Evolutionary conservation across 1,284 basidiomycete species (phyloP).

Genomic region (Heterobasidion irregulare): DNA sequence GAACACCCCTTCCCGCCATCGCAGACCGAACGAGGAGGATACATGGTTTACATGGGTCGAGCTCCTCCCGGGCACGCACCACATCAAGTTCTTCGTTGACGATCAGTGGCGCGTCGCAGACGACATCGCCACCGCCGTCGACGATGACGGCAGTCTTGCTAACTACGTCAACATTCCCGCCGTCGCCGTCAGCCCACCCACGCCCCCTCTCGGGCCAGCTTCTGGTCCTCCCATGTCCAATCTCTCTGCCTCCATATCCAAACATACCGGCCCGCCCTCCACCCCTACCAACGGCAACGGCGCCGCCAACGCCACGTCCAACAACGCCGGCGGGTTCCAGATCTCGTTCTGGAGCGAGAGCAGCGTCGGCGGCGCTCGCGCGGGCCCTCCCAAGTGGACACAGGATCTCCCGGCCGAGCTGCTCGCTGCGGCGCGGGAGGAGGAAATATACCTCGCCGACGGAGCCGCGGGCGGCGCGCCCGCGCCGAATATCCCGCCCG

Average conservation of each 20-base stretch:
- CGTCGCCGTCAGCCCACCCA: conserved; percentile 5
- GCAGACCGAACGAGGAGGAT: conserved; percentile 17
- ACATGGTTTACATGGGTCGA: conserved; percentile 39
- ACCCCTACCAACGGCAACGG: conserved; percentile 1
- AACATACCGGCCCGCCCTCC: background rate
- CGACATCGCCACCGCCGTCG: conserved; percentile 85
- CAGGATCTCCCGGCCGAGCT: conserved; percentile 68
- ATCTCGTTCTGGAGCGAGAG: conserved; percentile 41
- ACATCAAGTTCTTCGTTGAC: conserved; percentile 95
- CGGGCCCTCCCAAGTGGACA: conserved; percentile 49
- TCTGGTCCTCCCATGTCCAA: conserved; percentile 10
- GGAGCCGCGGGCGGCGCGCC: conserved; percentile 30
- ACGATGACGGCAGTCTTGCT: conserved; percentile 91
- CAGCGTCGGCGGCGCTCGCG: conserved; percentile 25
- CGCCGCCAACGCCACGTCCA: background rate
- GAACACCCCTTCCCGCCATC: conserved; percentile 14
- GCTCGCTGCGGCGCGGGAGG: conserved; percentile 72
- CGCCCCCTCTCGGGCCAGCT: conserved; percentile 23
- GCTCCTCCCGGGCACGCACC: conserved; percentile 88
- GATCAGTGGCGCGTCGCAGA: conserved; percentile 75
- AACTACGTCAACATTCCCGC: conserved; percentile 76
- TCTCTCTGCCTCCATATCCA: background rate
- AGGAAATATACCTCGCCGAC: conserved; percentile 63
- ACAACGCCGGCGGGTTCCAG: conserved; percentile 16
- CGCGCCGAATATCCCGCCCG: conserved; percentile 72